Conservation (phyloP, 2,329 filamentous ascomycete species). For the Talaromyces funiculosus region DNA sequence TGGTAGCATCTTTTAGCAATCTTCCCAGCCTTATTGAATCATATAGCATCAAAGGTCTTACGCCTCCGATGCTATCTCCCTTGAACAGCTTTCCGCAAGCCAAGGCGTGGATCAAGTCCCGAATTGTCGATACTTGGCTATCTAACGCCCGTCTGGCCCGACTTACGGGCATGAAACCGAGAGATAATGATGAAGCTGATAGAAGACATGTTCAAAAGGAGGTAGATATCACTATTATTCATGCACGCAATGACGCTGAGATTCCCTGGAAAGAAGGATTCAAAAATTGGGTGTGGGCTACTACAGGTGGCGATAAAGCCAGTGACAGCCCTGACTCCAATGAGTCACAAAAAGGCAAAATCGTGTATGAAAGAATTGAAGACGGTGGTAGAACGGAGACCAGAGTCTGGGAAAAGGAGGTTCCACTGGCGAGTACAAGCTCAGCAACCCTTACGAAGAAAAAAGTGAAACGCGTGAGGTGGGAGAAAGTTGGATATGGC, state of each 20-base stretch:
- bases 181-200: constrained; percentile 44
- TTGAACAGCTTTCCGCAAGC: constrained; percentile 62
- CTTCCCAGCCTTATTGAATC: constrained; percentile 66
- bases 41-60: constrained; percentile 70
- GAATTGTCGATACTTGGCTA: constrained; percentile 76
- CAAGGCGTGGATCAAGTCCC: constrained; percentile 54
- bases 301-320: constrained; percentile 19
- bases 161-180: constrained; percentile 29
- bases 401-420: constrained; percentile 33
- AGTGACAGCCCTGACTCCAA: constrained; percentile 9
- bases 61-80: constrained; percentile 71
- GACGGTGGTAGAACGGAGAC: constrained; percentile 28
- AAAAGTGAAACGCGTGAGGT: constrained; percentile 35
- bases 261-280: constrained; percentile 61
- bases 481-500: constrained; percentile 41
- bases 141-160: constrained; percentile 59
- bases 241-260: constrained; percentile 74
- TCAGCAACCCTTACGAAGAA: neutral
- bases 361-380: constrained; percentile 26
- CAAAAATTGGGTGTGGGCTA: constrained; percentile 36
- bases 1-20: constrained; percentile 74
- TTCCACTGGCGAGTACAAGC: constrained; percentile 2
- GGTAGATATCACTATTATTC: constrained; percentile 66
- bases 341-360: constrained; percentile 19
- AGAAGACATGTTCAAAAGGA: constrained; percentile 45